phyloP scores from a whole-genome alignment of 1,284 basidiomycete species.

The Trichosporon ovoides region DNA sequence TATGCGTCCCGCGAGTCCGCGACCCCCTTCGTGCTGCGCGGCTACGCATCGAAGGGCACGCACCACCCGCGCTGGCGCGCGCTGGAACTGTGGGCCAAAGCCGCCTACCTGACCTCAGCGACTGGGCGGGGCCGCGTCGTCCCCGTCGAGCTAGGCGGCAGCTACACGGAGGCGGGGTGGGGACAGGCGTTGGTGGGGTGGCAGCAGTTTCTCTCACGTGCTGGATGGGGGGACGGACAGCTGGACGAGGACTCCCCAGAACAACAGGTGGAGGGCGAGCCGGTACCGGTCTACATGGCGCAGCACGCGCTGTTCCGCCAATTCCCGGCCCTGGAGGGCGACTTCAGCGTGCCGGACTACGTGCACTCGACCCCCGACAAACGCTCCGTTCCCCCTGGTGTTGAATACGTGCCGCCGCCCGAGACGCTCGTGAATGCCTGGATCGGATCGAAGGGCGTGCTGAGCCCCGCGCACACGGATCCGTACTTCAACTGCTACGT shows the following conservation, averaged over 20 bases:
- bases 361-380: conserved; percentile 64
- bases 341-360: conserved; percentile 79
- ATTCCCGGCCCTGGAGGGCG: conserved; percentile 68
- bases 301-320: conserved; percentile 82
- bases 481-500: conserved; percentile 90
- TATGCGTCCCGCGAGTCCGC: conserved; percentile 53
- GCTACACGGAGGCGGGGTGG: conserved; percentile 80
- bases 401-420: conserved; percentile 58
- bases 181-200: conserved; percentile 72
- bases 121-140: conserved; percentile 76
- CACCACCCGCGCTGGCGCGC: conserved; percentile 60
- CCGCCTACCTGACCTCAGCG: conserved; percentile 60
- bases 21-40: conserved; percentile 67
- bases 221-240: conserved; percentile 50
- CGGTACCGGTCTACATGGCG: conserved; percentile 71
- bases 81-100: conserved; percentile 59
- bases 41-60: conserved; percentile 58
- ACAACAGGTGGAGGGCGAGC: too few species aligned
- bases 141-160: conserved; percentile 81
- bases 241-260: background rate
- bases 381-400: background rate
- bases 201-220: conserved; percentile 63
- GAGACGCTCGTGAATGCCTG: conserved; percentile 71
- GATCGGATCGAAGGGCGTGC: conserved; percentile 64
- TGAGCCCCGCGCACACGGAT: conserved; percentile 89